Evolutionary conservation across 2,329 filamentous ascomycete species (phyloP).

Genomic region (Fusarium pilosicola): DNA sequence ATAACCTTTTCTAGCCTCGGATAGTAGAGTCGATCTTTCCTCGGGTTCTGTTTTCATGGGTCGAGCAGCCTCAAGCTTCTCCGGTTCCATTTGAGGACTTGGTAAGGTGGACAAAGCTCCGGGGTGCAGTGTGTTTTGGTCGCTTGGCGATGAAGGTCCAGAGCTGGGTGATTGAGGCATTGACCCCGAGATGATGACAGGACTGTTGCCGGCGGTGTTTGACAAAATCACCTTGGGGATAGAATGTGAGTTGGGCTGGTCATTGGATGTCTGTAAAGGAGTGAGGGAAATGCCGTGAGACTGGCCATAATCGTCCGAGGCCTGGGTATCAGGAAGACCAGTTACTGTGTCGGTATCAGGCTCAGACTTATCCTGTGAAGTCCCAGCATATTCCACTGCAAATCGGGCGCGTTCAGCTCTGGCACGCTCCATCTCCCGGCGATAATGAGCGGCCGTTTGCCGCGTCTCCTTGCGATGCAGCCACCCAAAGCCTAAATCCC

Average conservation of each 20-base stretch:
- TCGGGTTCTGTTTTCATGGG: not conserved
- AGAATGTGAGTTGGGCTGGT: not conserved
- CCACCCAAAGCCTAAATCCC: conserved; percentile 74
- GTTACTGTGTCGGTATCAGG: not conserved
- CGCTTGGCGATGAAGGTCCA: not conserved
- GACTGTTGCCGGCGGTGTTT: conserved; percentile 1
- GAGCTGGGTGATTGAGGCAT: not conserved
- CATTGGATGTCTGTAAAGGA: not conserved
- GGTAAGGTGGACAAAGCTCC: not conserved
- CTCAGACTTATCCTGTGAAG: not conserved
- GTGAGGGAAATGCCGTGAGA: not conserved
- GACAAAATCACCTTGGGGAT: conserved; percentile 9
- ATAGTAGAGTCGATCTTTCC: conserved; percentile 60
- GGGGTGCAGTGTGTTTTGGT: not conserved
- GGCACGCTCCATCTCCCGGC: conserved; percentile 44
- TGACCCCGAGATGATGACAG: conserved; percentile 3
- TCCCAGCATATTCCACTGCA: conserved; percentile 2
- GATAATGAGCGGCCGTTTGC: conserved; percentile 67
- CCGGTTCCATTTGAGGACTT: not conserved
- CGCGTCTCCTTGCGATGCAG: conserved; percentile 69
- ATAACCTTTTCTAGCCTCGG: conserved; percentile 54
- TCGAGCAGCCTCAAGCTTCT: not conserved
- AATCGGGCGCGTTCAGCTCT: conserved; percentile 11
- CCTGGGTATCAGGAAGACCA: not conserved
- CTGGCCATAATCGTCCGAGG: not conserved